These are phyloP conservation scores for Scleroderma citrinum DNA, from an alignment of 768 basidiomycete genomes.

Conservation along the genomic window DNA sequence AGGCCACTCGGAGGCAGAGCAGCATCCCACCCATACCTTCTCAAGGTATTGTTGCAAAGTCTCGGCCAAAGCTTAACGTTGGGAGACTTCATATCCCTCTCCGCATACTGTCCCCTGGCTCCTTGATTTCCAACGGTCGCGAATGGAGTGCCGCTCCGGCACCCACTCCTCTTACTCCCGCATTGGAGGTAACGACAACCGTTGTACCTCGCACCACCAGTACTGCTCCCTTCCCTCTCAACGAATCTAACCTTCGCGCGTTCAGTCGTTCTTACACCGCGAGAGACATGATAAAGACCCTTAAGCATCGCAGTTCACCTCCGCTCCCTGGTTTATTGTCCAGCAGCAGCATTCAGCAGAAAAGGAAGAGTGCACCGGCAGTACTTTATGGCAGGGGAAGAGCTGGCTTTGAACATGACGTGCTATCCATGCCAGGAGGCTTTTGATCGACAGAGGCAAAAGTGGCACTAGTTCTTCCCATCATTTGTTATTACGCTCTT, in stretches of 20 bases:
- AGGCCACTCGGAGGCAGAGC: neutral
- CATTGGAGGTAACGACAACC: constrained; percentile 43
- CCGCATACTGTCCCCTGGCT: constrained; percentile 20
- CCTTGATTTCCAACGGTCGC: constrained; percentile 3
- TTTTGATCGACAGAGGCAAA: constrained; percentile 35
- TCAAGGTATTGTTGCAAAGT: constrained; percentile 12
- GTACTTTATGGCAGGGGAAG: constrained; percentile 49
- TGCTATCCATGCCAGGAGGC: constrained; percentile 52
- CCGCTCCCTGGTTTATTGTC: constrained; percentile 11
- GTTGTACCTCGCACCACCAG: constrained; percentile 42
- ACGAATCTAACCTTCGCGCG: constrained; percentile 45
- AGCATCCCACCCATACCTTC: constrained; percentile 1
- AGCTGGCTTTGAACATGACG: constrained; percentile 52
- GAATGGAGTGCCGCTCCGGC: constrained; percentile 14
- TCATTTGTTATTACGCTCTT: neutral
- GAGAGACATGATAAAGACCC: constrained; percentile 58
- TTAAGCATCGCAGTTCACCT: constrained; percentile 50
- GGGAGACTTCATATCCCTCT: constrained; percentile 41
- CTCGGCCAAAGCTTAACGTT: constrained; percentile 23
- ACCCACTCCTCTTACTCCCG: constrained; percentile 34
- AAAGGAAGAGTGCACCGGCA: constrained; percentile 59
- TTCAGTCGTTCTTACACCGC: constrained; percentile 54
- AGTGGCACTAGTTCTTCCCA: neutral
- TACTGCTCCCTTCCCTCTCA: constrained; percentile 41
- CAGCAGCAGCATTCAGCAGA: constrained; percentile 35